Evolutionary conservation across 495 filamentous ascomycete species (phyloP), one percentile per base, ranked within the genome.

Genomic region (Diplogelasinospora grovesii): DNA sequence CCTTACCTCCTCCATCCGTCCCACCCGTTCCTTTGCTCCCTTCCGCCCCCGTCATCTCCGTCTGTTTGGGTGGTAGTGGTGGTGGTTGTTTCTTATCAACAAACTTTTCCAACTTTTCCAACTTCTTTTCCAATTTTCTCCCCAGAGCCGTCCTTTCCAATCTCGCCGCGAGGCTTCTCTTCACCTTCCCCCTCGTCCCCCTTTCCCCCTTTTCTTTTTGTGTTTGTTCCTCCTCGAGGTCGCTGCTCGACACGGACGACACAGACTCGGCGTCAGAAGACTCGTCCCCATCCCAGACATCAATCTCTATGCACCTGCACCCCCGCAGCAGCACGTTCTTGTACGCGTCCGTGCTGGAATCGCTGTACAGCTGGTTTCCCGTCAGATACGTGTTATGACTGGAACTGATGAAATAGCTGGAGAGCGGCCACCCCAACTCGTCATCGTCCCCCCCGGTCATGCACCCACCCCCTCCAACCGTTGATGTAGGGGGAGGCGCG

Each of bases 351-450:
- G 81, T 80, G 42, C 82, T 88, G 22, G 85, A 79, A 42, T 84
- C 77, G 46, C 87, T 88, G 42, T 80, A 92, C 8, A 97, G 71
- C 63, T 97, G 90, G 56, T 96, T 90, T 0, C 90, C 90, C 0
- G 83, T 87, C 45, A 97, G 70, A 53, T 96, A 97, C 0, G 90
- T 96, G 59, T 97, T 97, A 61, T 97, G 90, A 54, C 86, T 94
- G 18, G 83, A 89, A 36, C 81, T 89, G 46, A 97, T 82, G 55
- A 83, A 97, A 67, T 95, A 97, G 51, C 82, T 85, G 26, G 83
- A 83, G 24, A 96, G 68, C 3, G 88, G 86, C 32, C 74, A 79
- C 6, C 65, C 64, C 32, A 77, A 54, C 54, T 87, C 79, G 32
- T 68, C 60, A 7, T 63, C 54, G 9, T 48, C 39, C n/a, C n/a